Percentiles rank a stretch among this genome's conserved stretches.
phyloP scores from a whole-genome alignment of 2,329 filamentous ascomycete genomes.

The Dactylellina cionopaga region DNA sequence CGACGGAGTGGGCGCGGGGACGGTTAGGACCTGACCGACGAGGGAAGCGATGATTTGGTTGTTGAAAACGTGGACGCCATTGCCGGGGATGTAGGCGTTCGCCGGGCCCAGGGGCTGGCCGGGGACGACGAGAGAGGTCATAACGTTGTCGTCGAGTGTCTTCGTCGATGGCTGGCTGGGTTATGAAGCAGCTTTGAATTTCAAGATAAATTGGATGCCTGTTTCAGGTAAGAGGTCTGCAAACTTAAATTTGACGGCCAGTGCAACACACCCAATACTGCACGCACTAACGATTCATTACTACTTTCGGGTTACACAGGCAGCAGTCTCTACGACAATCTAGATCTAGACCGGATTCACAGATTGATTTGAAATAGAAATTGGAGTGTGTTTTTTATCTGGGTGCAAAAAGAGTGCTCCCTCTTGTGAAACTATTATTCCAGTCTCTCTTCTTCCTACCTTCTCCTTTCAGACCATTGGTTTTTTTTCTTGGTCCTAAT shows the following conservation, averaged over 20 bases:
- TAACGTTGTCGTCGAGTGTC: conserved; percentile 10
- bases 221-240: neutral
- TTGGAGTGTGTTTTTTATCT: neutral
- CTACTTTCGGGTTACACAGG: too few relatives aligned
- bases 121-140: conserved; percentile 71
- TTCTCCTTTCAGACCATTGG: neutral
- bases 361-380: too few relatives aligned
- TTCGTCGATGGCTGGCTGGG: neutral
- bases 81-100: conserved; percentile 75
- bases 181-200: neutral
- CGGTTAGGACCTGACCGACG: conserved; percentile 61
- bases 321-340: too few relatives aligned
- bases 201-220: neutral
- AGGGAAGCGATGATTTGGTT: conserved; percentile 79
- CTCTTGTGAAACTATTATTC: conserved; percentile 33
- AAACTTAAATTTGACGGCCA: conserved; percentile 27
- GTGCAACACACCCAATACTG: conserved; percentile 15
- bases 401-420: conserved; percentile 24
- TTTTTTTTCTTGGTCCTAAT: neutral
- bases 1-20: conserved; percentile 59
- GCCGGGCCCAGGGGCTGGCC: conserved; percentile 80
- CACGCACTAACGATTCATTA: neutral
- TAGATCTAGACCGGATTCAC: too few relatives aligned
- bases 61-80: conserved; percentile 84
- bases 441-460: conserved; percentile 15